phyloP scores from a whole-genome alignment of 371 early-diverging fungal species.

The Smittium culicis region DNA sequence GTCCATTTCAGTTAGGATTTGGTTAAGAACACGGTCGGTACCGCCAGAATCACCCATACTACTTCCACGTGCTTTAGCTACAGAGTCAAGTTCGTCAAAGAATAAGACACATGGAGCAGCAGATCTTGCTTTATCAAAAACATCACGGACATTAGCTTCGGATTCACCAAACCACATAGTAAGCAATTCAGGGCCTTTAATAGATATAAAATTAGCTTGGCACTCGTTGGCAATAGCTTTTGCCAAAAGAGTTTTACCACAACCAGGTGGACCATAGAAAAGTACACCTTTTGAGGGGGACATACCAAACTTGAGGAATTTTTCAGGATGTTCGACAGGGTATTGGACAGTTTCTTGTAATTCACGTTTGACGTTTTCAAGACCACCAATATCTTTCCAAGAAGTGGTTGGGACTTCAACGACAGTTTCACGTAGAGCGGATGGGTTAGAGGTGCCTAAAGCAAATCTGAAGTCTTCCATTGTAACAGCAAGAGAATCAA shows the following conservation, averaged over 20 bases:
- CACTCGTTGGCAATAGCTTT: slow-evolving; percentile 77
- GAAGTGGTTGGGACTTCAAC: slow-evolving; percentile 98
- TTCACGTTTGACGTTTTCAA: slow-evolving; percentile 61
- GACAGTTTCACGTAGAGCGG: slow-evolving; percentile 98
- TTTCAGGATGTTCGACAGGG: slow-evolving; percentile 82
- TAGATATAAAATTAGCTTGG: slow-evolving; percentile 1
- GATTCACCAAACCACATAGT: slow-evolving; percentile 94
- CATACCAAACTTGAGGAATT: slow-evolving; percentile 69
- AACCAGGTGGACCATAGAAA: slow-evolving; percentile 92
- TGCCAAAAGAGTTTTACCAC: slow-evolving; percentile 99
- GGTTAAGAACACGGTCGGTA: slow-evolving; percentile 99
- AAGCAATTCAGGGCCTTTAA: slow-evolving; percentile 10
- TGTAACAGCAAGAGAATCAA: slow-evolving; percentile 95
- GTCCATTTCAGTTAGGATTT: slow-evolving; percentile 97
- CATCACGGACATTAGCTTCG: slow-evolving; percentile 96
- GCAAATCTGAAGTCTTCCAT: slow-evolving; percentile 99
- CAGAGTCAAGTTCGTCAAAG: slow-evolving; percentile 99
- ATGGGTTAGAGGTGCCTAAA: slow-evolving; percentile 94
- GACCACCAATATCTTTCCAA: slow-evolving; percentile 88
- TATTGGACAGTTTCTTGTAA: slow-evolving; percentile 85
- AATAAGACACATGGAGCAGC: slow-evolving; percentile 94
- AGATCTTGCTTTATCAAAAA: slow-evolving; percentile 96
- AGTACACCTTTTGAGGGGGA: slow-evolving; percentile 79
- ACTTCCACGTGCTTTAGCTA: slow-evolving; percentile 91
- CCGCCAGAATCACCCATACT: slow-evolving; percentile 92